These are phyloP conservation scores for Cyclotella atomus DNA, from an alignment of 108 stramenopile species.

Conservation along the genomic window DNA sequence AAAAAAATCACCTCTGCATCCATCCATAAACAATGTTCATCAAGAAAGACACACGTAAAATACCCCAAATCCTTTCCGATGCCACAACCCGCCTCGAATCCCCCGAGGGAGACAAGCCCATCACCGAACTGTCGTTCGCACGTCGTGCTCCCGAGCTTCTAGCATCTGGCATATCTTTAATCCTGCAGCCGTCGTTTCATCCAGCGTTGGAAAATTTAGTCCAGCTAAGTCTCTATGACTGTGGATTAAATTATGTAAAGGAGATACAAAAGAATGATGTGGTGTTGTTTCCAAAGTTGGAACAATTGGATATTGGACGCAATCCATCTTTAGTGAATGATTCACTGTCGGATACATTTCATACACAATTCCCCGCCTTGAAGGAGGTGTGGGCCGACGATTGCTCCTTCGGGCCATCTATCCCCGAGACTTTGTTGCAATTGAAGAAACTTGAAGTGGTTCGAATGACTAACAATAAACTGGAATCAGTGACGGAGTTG, in stretches of 20 bases:
- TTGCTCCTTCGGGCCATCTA: conserved; percentile 52
- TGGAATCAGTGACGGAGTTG: conserved; percentile 48
- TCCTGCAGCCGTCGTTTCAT: conserved; percentile 53
- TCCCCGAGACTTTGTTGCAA: conserved; percentile 46
- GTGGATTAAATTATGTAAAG: conserved; percentile 45
- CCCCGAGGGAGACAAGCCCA: neutral
- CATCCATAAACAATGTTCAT: conserved; percentile 55
- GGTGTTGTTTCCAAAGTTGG: conserved; percentile 43
- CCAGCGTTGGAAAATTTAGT: conserved; percentile 54
- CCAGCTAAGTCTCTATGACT: conserved; percentile 66
- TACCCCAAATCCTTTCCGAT: conserved; percentile 65
- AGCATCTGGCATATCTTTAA: conserved; percentile 37
- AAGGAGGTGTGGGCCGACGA: conserved; percentile 71
- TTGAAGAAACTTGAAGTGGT: conserved; percentile 48
- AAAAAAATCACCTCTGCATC: neutral
- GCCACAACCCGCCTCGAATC: conserved; percentile 24
- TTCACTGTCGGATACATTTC: conserved; percentile 18
- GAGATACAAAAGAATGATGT: conserved; percentile 25
- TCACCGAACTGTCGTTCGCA: conserved; percentile 27
- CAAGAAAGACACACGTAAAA: conserved; percentile 76
- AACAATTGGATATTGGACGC: conserved; percentile 64
- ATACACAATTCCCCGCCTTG: conserved; percentile 40
- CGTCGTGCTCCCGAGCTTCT: conserved; percentile 47
- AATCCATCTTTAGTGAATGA: conserved; percentile 52
- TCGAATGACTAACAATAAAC: conserved; percentile 54